Evolutionary conservation across 164 flowering plant species (phyloP), one percentile per base, ranked within the genome.

Genomic region (Aristolochia fimbriata): DNA sequence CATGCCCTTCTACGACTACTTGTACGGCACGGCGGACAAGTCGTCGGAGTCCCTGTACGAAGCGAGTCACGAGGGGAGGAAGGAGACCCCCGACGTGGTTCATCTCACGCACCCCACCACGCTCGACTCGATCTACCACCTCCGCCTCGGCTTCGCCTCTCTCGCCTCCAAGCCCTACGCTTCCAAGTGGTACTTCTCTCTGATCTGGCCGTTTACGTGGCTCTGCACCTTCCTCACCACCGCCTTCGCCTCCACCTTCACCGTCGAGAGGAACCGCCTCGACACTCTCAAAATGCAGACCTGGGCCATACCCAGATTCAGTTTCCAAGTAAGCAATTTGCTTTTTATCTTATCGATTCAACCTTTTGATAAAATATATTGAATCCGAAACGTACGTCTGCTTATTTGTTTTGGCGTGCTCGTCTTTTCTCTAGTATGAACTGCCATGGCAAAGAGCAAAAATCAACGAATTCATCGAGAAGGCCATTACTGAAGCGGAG

Each of bases 51-150:
- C 71, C 12, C 6, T 81, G 15, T 76, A 86, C 14, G 77, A 78
- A 51, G 64, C 62, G 0, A 68, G 83, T 21, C 79, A 77, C 0
- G 51, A 61, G 6, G 79, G 80, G 45, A 46, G 31, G 45, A 78
- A 67, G 33, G 83, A 84, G 15, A 24, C 56, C 14, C 76, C 80
- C 1, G 74, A 86, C 54, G 88, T 81, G 13, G 86, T 88, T 45
- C 81, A 86, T 61, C 64, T 88, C 22, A 88, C 86, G 0, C 93
- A 88, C 63, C 77, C 83, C 14, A 86, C 93, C 0, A 84, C 82
- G 0, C 77, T 83, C 0, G 76, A 81, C 24, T 84, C 93, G n/a
- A 72, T 88, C 49, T 88, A 81, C 45, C 91, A 84, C 59, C 69
- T 81, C 3, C 76, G 81, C 31, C 68, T 80, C 0, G 96, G 88